Percentiles rank a stretch among this genome's conserved stretches.
Evolutionary conservation across 2,329 filamentous ascomycete species (phyloP).

Genomic region (Pseudopithomyces maydicus): DNA sequence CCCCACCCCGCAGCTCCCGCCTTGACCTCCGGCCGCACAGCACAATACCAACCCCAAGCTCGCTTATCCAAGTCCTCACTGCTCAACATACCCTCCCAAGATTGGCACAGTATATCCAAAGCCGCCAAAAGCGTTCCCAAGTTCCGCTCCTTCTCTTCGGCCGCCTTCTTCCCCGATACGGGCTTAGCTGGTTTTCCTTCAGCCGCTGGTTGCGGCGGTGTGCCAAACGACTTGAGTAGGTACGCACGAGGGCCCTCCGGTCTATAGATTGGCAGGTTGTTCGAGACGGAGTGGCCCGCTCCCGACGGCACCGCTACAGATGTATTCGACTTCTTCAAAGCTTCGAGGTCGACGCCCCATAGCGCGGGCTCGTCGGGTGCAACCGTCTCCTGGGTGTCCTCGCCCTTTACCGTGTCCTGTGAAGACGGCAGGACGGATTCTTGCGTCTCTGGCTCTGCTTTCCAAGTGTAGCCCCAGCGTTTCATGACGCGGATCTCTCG

Average conservation of each 20-base stretch:
- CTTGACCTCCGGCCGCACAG: slow-evolving; percentile 76
- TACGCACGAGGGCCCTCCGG: slow-evolving; percentile 71
- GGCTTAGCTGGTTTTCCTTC: slow-evolving; percentile 33
- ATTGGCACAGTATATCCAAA: slow-evolving; percentile 72
- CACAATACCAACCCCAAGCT: slow-evolving; percentile 83
- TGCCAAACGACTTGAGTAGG: slow-evolving; percentile 63
- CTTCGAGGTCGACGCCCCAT: slow-evolving; percentile 64
- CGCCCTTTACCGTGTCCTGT: slow-evolving; percentile 13
- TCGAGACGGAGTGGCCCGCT: slow-evolving; percentile 22
- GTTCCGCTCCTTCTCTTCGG: slow-evolving; percentile 64
- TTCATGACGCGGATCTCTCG: slow-evolving; percentile 77
- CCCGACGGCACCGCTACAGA: slow-evolving; percentile 24
- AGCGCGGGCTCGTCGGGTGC: slow-evolving; percentile 52
- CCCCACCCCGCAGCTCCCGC: slow-evolving; percentile 80
- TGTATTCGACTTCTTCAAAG: slow-evolving; percentile 54
- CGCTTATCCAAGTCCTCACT: slow-evolving; percentile 72
- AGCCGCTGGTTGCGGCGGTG: slow-evolving; percentile 42
- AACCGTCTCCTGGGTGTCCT: slow-evolving; percentile 17
- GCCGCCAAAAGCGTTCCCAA: slow-evolving; percentile 72
- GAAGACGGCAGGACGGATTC: slow-evolving; percentile 28
- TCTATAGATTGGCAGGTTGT: slow-evolving; percentile 72
- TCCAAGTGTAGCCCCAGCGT: slow-evolving; percentile 73
- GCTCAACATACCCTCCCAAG: slow-evolving; percentile 71
- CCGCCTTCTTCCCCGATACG: slow-evolving; percentile 16
- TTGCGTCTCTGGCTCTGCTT: slow-evolving; percentile 8